Conservation (phyloP, 805 yeast species). For the Candida rishiriensis region DNA sequence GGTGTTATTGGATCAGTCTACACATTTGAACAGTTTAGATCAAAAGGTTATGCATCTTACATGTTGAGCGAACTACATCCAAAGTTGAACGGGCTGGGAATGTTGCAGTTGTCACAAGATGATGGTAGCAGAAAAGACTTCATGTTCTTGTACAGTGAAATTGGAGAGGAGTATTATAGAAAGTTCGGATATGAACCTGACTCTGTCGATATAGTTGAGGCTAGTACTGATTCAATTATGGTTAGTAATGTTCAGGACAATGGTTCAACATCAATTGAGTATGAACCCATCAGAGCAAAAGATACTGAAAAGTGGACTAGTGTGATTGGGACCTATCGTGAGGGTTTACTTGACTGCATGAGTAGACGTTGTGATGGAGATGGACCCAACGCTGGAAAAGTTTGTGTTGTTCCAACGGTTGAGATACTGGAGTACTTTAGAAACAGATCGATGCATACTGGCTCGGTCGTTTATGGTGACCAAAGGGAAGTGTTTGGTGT, state of each 20-base stretch:
- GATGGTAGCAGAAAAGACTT: slow-evolving; percentile 20
- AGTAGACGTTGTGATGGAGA: not conserved
- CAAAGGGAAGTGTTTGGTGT: slow-evolving; percentile 5
- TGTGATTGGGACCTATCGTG: slow-evolving; percentile 8
- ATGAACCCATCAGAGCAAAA: not conserved
- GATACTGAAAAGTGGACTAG: not conserved
- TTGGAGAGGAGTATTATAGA: slow-evolving; percentile 60
- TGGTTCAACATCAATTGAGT: too few species aligned
- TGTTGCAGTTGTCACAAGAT: slow-evolving; percentile 21
- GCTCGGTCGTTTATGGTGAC: not conserved
- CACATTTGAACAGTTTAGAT: slow-evolving; percentile 44
- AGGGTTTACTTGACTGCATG: slow-evolving; percentile 2
- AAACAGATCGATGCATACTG: slow-evolving; percentile 28
- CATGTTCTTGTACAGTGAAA: slow-evolving; percentile 62
- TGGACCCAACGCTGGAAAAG: slow-evolving; percentile 9
- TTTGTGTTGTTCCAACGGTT: slow-evolving; percentile 34
- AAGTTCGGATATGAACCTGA: slow-evolving; percentile 50
- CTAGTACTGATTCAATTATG: slow-evolving; percentile 4
- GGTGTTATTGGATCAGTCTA: slow-evolving; percentile 57
- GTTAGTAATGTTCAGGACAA: too few species aligned
- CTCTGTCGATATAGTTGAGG: slow-evolving; percentile 16
- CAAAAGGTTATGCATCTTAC: slow-evolving; percentile 49
- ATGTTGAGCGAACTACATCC: slow-evolving; percentile 40
- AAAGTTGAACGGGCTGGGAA: slow-evolving; percentile 4
- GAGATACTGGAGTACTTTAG: slow-evolving; percentile 39